Conservation (phyloP, 2,329 filamentous ascomycete species). For the Coniella lustricola region DNA sequence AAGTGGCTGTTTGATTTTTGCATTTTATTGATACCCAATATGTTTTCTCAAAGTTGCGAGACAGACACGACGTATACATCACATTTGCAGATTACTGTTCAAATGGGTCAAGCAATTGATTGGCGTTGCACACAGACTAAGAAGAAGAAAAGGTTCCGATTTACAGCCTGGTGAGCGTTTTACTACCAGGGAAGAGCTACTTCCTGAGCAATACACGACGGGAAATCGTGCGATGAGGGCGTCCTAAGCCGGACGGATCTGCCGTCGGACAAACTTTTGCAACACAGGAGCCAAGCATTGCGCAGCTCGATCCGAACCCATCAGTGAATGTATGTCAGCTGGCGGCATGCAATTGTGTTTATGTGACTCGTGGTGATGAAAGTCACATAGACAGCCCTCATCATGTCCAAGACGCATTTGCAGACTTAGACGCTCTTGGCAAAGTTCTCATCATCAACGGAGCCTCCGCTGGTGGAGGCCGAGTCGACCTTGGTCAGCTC, state of each 20-base stretch:
- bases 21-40: background rate
- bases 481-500: constrained; percentile 50
- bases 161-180: constrained; percentile 8
- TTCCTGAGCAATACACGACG: constrained; percentile 13
- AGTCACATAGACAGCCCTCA: constrained; percentile 11
- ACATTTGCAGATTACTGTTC: background rate
- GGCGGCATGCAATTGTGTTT: background rate
- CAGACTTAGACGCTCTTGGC: constrained; percentile 20
- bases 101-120: background rate
- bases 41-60: background rate
- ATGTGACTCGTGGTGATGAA: constrained; percentile 6
- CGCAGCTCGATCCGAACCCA: background rate
- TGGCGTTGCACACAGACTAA: background rate
- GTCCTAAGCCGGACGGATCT: constrained; percentile 10
- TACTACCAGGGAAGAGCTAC: constrained; percentile 10
- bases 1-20: background rate
- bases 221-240: constrained; percentile 15
- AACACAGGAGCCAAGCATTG: constrained; percentile 6
- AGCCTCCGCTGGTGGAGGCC: constrained; percentile 52
- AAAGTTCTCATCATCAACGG: constrained; percentile 45
- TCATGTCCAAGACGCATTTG: constrained; percentile 11
- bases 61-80: background rate
- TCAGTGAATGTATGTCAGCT: constrained; percentile 11
- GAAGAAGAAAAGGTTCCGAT: background rate
- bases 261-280: constrained; percentile 7